Percentiles rank a stretch among this genome's conserved stretches.
Conservation (phyloP, 257 asterid genomes). For the Leonotis leonurus region DNA sequence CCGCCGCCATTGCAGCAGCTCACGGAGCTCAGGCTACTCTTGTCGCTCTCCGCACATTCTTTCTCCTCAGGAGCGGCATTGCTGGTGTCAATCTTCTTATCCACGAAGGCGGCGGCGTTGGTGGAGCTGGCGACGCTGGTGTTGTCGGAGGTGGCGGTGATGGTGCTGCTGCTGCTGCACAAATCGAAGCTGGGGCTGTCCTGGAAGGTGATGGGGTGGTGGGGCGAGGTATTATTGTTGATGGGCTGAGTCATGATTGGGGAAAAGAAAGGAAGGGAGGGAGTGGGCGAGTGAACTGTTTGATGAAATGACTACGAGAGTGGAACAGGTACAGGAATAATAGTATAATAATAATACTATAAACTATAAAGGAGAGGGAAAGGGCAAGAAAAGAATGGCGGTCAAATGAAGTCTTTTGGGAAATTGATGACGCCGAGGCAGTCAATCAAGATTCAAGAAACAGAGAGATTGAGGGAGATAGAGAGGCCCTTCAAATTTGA, state of each 20-base stretch:
- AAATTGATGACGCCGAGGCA: conserved; percentile 54
- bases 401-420: conserved; percentile 53
- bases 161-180: conserved; percentile 38
- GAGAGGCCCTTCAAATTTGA: conserved; percentile 61
- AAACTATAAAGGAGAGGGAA: conserved; percentile 30
- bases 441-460: conserved; percentile 76
- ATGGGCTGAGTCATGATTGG: conserved; percentile 38
- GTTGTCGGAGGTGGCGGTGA: conserved; percentile 46
- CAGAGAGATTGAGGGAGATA: conserved; percentile 40
- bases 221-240: too few species aligned
- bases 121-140: conserved; percentile 26
- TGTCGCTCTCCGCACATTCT: conserved; percentile 18
- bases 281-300: too few species aligned
- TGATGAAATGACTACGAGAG: conserved; percentile 43
- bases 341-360: too few species aligned
- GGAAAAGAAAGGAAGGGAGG: not conserved
- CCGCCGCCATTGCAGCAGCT: conserved; percentile 18
- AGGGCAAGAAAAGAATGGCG: conserved; percentile 50
- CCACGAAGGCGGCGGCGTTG: conserved; percentile 33
- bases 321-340: too few species aligned
- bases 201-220: conserved; percentile 36
- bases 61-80: conserved; percentile 18
- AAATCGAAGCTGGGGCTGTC: conserved; percentile 47
- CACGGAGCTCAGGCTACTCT: conserved; percentile 35
- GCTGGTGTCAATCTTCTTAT: conserved; percentile 25